Base-by-base conservation (phyloP, 768 basidiomycete species). In the Lentinula boryana region DNA sequence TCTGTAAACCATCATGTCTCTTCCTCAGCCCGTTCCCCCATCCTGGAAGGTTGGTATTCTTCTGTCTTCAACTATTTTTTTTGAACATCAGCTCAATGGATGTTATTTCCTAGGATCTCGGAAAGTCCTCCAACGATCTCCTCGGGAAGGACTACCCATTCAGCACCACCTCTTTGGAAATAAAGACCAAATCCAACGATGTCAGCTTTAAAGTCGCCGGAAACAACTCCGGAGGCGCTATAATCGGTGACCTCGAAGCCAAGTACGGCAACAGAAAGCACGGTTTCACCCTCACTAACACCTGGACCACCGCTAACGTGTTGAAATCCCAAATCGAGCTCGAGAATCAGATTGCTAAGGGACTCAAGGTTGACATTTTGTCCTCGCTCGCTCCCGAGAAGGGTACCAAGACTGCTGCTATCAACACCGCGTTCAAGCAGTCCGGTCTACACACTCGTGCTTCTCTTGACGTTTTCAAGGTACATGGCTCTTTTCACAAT, bases 51-150 rank as follows among this genome's bases (percentile, higher is more conserved):
- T 89, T 66, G 38, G 75, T 72, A n/a, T 38, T 40, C 53, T 57
- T 15, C 32, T 27, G 31, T 40, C 9, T 35, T 16, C 5, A 23
- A n/a, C 5, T 8, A 38, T 8, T 38, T 8, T 8, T 33, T 5
- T 36, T 15, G 1, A 15, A 18, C 31, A 8, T 7, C 46, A 4
- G n/a, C 27, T 32, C 10, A 41, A 23, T 32, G 46, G 63, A 60
- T 40, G 60, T n/a, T 23, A n/a, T 56, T 60, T 40, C 27, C 46
- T 67, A 94, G 92, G 92, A 94, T 75, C 88, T 94, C 68, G 96
- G 96, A 77, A 98, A 98, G 85, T 95, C 94, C 66, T 93, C 94
- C 76, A 92, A 87, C 70, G 96, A 98, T 84, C 78, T 98, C 64
- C 82, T 99, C 68, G 81, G 81, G 73, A 94, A 89, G 81, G 97